A percentile compares a stretch with the other conserved stretches of the same genome.
Evolutionary conservation across 495 filamentous ascomycete species (phyloP).

Genomic region (Hypoxylon subgilvum): DNA sequence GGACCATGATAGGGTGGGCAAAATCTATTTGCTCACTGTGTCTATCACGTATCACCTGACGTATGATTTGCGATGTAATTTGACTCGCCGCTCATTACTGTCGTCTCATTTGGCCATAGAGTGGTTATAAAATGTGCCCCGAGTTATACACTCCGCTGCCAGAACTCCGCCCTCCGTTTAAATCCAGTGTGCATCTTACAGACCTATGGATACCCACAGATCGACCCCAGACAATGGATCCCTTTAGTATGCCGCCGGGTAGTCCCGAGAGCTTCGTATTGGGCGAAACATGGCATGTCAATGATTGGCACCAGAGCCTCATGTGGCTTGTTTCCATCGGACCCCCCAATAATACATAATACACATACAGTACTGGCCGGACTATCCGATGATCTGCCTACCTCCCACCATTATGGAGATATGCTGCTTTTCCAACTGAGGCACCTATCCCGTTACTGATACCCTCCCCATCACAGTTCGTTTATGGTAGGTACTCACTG

Average conservation of each 20-base stretch:
- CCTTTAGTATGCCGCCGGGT: neutral
- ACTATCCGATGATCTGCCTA: too few species aligned
- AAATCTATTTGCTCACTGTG: neutral
- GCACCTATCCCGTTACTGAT: too few species aligned
- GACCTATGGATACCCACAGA: slow-evolving; percentile 1
- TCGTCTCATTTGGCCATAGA: neutral
- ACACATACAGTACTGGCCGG: too few species aligned
- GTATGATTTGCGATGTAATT: neutral
- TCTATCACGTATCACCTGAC: slow-evolving; percentile 15
- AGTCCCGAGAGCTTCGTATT: neutral
- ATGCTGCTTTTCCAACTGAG: too few species aligned
- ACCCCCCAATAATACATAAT: too few species aligned
- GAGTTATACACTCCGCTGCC: too few species aligned
- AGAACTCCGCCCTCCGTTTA: neutral
- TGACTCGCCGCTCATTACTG: neutral
- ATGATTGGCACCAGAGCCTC: too few species aligned
- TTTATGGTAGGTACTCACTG: too few species aligned
- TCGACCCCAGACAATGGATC: neutral
- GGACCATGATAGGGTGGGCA: slow-evolving; percentile 7
- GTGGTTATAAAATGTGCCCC: too few species aligned
- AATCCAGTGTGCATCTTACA: neutral
- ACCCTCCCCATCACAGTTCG: too few species aligned
- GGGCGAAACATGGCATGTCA: neutral
- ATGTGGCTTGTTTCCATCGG: too few species aligned
- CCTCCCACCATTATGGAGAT: too few species aligned